These are phyloP conservation scores for Omphalotus olearius DNA, from an alignment of 1,284 basidiomycete species.

Conservation along the genomic window DNA sequence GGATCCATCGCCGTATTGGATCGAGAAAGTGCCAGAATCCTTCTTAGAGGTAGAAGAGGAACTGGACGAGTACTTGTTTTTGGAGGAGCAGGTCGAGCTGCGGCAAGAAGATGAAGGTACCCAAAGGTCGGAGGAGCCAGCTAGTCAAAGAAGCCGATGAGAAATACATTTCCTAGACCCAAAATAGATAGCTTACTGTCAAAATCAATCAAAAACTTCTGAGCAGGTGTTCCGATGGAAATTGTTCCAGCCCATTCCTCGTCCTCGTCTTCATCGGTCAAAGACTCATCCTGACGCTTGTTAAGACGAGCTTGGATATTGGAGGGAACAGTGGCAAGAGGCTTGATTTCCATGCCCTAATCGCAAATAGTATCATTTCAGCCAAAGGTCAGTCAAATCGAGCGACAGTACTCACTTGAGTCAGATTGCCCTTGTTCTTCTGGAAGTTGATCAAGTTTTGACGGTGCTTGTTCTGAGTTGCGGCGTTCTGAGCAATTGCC, in stretches of 20 bases:
- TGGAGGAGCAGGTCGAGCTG: constrained; percentile 22
- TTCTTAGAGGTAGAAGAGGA: constrained; percentile 31
- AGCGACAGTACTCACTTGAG: too few species aligned
- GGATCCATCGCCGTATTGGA: constrained; percentile 55
- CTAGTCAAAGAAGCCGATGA: constrained; percentile 11
- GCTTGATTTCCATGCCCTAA: constrained; percentile 18
- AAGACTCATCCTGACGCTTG: constrained; percentile 17
- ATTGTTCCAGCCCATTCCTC: constrained; percentile 26
- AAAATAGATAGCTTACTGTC: constrained; percentile 27
- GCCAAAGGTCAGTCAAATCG: too few species aligned
- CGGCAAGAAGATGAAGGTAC: constrained; percentile 25
- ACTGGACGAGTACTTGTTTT: constrained; percentile 26
- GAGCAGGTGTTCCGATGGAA: constrained; percentile 28
- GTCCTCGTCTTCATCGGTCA: constrained; percentile 19
- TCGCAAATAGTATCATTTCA: not conserved
- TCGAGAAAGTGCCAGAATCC: constrained; percentile 31
- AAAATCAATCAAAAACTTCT: constrained; percentile 27
- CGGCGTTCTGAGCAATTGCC: constrained; percentile 16
- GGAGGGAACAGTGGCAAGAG: constrained; percentile 12
- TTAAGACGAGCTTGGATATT: constrained; percentile 10
- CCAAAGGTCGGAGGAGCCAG: constrained; percentile 24
- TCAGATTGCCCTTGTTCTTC: constrained; percentile 20
- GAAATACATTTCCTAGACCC: constrained; percentile 8
- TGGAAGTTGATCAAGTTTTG: constrained; percentile 22
- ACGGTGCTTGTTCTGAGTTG: constrained; percentile 22